Conservation (phyloP, 805 yeast species). For the Candida parachauliodes region DNA sequence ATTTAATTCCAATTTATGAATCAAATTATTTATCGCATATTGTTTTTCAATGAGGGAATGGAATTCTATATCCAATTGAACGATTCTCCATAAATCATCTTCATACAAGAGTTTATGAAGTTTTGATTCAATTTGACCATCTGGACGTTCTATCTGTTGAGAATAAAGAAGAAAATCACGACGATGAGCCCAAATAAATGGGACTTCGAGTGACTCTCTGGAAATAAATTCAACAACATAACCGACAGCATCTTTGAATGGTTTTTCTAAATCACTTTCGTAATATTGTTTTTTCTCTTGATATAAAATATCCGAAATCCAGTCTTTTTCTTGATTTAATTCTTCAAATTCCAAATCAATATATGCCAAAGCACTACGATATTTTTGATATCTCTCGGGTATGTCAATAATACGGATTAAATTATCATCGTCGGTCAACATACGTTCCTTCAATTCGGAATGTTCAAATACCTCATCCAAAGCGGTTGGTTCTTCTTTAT, state of each 20-base stretch:
- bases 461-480: conserved; percentile 92
- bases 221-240: conserved; percentile 69
- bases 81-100: conserved; percentile 90
- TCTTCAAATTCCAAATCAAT: conserved; percentile 70
- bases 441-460: conserved; percentile 82
- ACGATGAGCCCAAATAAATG: conserved; percentile 92
- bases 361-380: conserved; percentile 62
- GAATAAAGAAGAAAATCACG: conserved; percentile 77
- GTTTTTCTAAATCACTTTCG: conserved; percentile 37
- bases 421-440: conserved; percentile 92
- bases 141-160: conserved; percentile 39
- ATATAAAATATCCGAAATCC: conserved; percentile 70
- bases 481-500: conserved; percentile 55
- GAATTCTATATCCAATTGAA: conserved; percentile 81
- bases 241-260: conserved; percentile 67
- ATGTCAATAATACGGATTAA: conserved; percentile 78
- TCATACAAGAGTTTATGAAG: conserved; percentile 59
- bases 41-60: conserved; percentile 80
- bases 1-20: conserved; percentile 48
- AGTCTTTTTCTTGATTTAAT: conserved; percentile 65
- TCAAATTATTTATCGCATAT: conserved; percentile 54
- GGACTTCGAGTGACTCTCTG: conserved; percentile 82
- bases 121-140: conserved; percentile 28
- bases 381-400: conserved; percentile 87
- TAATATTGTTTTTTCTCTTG: conserved; percentile 51